Percentiles rank a stretch among this genome's conserved stretches.
phyloP scores from a whole-genome alignment of 164 flowering plant genomes.

The Taxillus chinensis region DNA sequence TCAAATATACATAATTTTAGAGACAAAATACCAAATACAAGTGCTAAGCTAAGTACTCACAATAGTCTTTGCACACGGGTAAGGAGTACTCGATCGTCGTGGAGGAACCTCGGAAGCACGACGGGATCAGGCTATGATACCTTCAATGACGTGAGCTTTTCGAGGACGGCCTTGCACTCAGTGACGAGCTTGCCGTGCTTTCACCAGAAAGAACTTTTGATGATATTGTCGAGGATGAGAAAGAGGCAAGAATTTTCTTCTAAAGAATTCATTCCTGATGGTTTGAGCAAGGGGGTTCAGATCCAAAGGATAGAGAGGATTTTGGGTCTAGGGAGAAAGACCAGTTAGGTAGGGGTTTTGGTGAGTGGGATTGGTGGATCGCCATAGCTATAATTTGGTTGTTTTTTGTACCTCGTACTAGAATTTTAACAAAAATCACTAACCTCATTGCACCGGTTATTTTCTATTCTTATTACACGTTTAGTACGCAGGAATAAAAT shows the following conservation, averaged over 20 bases:
- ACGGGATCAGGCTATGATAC: conserved; percentile 26
- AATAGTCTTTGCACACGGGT: conserved; percentile 60
- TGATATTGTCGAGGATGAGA: conserved; percentile 55
- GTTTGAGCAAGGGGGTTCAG: conserved; percentile 11
- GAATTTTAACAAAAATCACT: too few species aligned
- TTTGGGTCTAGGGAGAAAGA: too few species aligned
- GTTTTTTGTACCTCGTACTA: too few species aligned
- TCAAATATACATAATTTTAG: too few species aligned
- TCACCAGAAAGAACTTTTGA: conserved; percentile 90
- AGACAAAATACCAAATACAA: too few species aligned
- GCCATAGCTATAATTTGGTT: too few species aligned
- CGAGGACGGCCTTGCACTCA: conserved; percentile 74
- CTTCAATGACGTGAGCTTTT: conserved; percentile 27
- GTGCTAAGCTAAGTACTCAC: conserved; percentile 70
- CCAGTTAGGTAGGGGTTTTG: too few species aligned
- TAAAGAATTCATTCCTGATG: conserved; percentile 91
- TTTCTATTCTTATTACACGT: too few species aligned
- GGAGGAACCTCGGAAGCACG: conserved; percentile 60
- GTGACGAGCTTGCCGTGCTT: conserved; percentile 82
- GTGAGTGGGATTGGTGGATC: too few species aligned
- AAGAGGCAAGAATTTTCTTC: conserved; percentile 92
- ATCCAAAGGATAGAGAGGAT: conserved; percentile 11
- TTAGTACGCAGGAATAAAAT: too few species aligned
- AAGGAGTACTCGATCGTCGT: conserved; percentile 56
- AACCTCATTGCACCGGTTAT: too few species aligned